phyloP scores from a whole-genome alignment of 352 stramenopile species.

The Globisporangium echinulatum region DNA sequence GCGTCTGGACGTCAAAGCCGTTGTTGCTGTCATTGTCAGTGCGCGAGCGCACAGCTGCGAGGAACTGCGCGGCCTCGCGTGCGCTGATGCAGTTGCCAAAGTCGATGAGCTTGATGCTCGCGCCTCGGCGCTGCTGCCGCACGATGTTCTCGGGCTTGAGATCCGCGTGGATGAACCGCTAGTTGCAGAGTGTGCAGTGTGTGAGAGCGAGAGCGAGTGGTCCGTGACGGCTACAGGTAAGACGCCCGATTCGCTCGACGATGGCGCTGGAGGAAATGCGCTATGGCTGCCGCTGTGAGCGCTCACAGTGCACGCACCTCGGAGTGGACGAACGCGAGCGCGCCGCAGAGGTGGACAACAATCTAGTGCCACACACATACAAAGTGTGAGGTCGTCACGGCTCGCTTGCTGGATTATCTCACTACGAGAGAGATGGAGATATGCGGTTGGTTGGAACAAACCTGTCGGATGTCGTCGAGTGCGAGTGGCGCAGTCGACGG shows the following conservation, averaged over 20 bases:
- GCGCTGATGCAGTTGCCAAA: conserved; percentile 70
- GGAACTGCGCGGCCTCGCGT: conserved; percentile 16
- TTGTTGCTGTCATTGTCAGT: conserved; percentile 16
- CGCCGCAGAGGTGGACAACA: conserved; percentile 55
- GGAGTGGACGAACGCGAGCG: conserved; percentile 53
- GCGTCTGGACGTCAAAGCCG: conserved; percentile 68
- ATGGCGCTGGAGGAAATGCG: too few relatives aligned
- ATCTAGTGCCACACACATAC: conserved; percentile 18
- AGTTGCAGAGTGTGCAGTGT: not conserved
- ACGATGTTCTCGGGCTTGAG: conserved; percentile 77
- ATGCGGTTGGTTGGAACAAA: not conserved
- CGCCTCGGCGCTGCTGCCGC: conserved; percentile 3
- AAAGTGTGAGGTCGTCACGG: not conserved
- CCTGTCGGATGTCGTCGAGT: conserved; percentile 34
- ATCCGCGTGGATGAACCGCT: conserved; percentile 66
- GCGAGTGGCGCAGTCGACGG: conserved; percentile 18
- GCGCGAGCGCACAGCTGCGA: conserved; percentile 9
- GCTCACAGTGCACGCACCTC: conserved; percentile 12
- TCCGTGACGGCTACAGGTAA: not conserved
- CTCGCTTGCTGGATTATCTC: not conserved
- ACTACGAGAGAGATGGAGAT: not conserved
- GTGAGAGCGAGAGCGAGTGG: not conserved
- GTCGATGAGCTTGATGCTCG: conserved; percentile 56
- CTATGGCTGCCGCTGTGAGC: not conserved
- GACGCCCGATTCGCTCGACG: too few relatives aligned